Evolutionary conservation across 2,329 filamentous ascomycete genomes (phyloP).

Genomic region (Parastagonospora avenae): DNA sequence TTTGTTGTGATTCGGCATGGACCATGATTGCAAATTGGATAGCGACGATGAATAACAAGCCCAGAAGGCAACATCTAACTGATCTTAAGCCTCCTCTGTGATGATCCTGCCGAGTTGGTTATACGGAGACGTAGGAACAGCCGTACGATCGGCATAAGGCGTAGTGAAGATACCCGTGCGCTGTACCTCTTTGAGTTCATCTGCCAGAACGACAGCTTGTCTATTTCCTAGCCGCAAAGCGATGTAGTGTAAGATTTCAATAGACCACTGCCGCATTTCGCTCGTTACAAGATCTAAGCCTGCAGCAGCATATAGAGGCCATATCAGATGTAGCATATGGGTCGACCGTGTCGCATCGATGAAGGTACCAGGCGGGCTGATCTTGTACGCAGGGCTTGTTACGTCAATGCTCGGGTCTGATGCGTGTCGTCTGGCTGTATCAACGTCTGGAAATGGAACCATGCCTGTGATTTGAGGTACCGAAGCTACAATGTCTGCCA

Average conservation of each 20-base stretch:
- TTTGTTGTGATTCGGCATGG: no score
- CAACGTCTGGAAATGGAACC: conserved; percentile 25
- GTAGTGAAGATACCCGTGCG: background rate
- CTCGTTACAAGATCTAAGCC: conserved; percentile 14
- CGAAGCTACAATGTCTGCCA: conserved; percentile 26
- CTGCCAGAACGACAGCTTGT: conserved; percentile 32
- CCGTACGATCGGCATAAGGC: background rate
- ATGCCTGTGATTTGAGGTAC: conserved; percentile 37
- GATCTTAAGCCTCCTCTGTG: no score
- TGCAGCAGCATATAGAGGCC: conserved; percentile 29
- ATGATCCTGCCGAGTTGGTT: background rate
- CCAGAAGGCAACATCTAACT: no score
- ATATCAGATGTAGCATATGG: conserved; percentile 33
- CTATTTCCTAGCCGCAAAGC: conserved; percentile 30
- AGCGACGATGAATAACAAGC: no score
- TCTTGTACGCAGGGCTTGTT: conserved; percentile 6
- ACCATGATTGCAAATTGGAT: no score
- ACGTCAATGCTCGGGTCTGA: background rate
- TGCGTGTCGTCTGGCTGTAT: background rate
- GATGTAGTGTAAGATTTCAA: conserved; percentile 28
- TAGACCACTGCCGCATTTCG: conserved; percentile 26
- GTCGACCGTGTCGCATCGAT: conserved; percentile 24
- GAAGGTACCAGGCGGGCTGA: conserved; percentile 31
- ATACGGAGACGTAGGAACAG: background rate
- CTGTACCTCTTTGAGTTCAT: conserved; percentile 23